Evolutionary conservation across 2,329 filamentous ascomycete genomes (phyloP).

Genomic region (Colletotrichum simmondsii): DNA sequence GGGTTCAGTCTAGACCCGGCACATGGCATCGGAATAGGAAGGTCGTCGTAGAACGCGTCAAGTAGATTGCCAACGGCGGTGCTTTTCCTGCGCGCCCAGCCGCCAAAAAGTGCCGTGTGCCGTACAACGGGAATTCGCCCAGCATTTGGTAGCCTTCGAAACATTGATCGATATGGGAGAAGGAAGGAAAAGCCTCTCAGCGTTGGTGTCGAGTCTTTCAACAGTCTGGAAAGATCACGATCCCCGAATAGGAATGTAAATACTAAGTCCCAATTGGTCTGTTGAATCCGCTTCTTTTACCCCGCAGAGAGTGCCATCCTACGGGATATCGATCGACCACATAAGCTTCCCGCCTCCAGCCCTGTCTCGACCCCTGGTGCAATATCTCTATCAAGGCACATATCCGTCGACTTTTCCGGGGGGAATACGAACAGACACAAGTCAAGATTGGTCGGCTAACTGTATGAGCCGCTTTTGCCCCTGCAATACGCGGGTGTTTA

Average conservation of each 20-base stretch:
- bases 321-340: slow-evolving; percentile 14
- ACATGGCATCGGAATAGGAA: slow-evolving; percentile 24
- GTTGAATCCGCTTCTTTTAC: not conserved
- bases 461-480: not conserved
- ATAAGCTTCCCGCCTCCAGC: slow-evolving; percentile 8
- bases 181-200: too few species aligned
- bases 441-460: not conserved
- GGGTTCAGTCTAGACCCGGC: slow-evolving; percentile 12
- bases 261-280: not conserved
- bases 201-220: not conserved
- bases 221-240: not conserved
- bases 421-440: not conserved
- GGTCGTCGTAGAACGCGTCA: not conserved
- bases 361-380: not conserved
- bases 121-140: not conserved
- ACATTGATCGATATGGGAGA: too few species aligned
- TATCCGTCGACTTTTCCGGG: not conserved
- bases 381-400: slow-evolving; percentile 3
- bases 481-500: not conserved
- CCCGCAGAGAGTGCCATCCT: slow-evolving; percentile 9
- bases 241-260: not conserved
- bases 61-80: not conserved
- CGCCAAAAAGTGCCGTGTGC: slow-evolving; percentile 13
- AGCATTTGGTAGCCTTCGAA: too few species aligned
- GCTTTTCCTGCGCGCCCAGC: slow-evolving; percentile 6